Conservation (phyloP, 257 asterid species). For the Scutellaria minor region DNA sequence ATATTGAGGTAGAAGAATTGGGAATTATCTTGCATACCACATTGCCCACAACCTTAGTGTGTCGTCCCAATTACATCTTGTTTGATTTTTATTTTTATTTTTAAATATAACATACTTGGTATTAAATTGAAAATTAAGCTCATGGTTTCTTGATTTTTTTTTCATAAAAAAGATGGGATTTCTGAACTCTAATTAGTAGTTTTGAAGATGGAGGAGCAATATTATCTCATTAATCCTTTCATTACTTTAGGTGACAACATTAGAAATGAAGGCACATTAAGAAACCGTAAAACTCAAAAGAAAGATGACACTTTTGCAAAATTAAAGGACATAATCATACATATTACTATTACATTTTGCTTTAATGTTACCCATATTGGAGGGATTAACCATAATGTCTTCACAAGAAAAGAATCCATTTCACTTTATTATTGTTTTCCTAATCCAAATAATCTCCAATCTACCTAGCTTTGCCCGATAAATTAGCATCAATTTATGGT, state of each 20-base stretch:
- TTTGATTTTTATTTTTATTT: background rate
- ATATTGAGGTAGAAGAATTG: no score
- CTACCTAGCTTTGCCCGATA: background rate
- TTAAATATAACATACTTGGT: background rate
- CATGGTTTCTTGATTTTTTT: no score
- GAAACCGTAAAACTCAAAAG: background rate
- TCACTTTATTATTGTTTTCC: background rate
- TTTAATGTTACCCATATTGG: conserved; percentile 5
- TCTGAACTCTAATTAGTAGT: no score
- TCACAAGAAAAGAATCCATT: conserved; percentile 5
- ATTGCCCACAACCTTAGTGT: no score
- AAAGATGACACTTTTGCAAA: conserved; percentile 5
- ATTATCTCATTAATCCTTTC: background rate
- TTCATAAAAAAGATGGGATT: no score
- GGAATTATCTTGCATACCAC: background rate
- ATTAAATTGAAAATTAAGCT: no score
- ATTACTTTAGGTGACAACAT: conserved; percentile 8
- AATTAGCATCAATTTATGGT: no score
- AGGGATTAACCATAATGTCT: conserved; percentile 9
- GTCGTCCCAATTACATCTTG: background rate
- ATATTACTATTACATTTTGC: background rate
- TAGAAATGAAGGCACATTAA: background rate
- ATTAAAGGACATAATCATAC: background rate
- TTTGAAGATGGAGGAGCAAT: no score
- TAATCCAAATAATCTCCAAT: background rate